phyloP scores from a whole-genome alignment of 495 filamentous ascomycete genomes.

The Evernia prunastri region DNA sequence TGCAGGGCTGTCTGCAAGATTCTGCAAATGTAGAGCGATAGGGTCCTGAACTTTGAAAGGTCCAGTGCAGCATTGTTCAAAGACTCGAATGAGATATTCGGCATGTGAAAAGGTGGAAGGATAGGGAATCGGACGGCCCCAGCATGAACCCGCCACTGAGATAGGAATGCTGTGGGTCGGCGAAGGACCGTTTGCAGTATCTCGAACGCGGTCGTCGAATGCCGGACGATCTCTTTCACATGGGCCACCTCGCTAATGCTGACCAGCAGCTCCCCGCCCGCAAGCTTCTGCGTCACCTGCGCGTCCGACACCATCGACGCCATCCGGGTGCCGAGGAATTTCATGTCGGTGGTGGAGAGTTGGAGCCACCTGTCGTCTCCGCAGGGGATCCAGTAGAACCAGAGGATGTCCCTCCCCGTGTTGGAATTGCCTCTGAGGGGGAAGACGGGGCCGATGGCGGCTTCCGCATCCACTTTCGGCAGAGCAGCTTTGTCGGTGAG shows the following conservation, averaged over 20 bases:
- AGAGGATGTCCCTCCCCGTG: conserved; percentile 6
- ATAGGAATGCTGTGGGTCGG: not conserved
- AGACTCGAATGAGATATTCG: too few relatives aligned
- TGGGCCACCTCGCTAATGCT: conserved; percentile 3
- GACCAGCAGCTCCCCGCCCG: not conserved
- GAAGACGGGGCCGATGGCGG: not conserved
- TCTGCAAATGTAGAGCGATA: too few relatives aligned
- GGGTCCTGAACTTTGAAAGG: too few relatives aligned
- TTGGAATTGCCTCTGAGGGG: conserved; percentile 10
- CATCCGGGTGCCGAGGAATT: not conserved
- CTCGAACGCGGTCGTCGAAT: conserved; percentile 2
- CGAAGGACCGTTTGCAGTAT: conserved; percentile 1
- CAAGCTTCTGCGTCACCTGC: conserved; percentile 4
- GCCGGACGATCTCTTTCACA: not conserved
- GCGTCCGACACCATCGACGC: not conserved
- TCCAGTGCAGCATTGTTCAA: too few relatives aligned
- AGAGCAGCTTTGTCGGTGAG: not conserved
- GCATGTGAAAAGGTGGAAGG: too few relatives aligned
- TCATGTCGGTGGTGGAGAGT: conserved; percentile 6
- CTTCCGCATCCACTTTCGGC: not conserved
- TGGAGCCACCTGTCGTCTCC: conserved; percentile 11
- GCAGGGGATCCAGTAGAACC: conserved; percentile 19
- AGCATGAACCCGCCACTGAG: too few relatives aligned
- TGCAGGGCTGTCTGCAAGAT: too few relatives aligned
- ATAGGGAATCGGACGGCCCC: too few relatives aligned